Base-by-base conservation (phyloP, 495 filamentous ascomycete species). In the Neohortaea acidophila region DNA sequence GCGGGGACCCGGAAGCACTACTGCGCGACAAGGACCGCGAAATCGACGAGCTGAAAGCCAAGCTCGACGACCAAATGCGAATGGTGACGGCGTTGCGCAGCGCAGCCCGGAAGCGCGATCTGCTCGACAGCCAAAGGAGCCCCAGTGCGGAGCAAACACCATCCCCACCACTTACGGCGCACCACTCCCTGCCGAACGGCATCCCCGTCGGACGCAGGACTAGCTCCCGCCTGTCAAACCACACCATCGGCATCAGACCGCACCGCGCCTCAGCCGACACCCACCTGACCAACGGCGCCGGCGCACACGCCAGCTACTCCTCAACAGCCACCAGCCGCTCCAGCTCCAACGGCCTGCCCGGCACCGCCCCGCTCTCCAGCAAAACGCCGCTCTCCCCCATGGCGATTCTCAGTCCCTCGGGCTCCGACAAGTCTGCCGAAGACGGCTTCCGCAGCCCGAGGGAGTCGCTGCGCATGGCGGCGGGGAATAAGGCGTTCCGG, bases 41-140 rank as follows among this genome's bases (percentile, higher is more conserved):
- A 57, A 94, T 97, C 50, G 74, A 78, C 21, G 86, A 93, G 49
- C 72, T 97, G 21, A 72, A 84, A 11, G 79, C 84, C 17, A 75
- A 83, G 41, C 69, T 97, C 2, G 89, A 96, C 48, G 91, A 97
- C 60, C 94, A 96, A 52, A 86, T 94, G 52, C 73, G 77, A 12
- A 97, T 96, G 91, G 65, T 96, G 20, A 63, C 75, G 12, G 89
- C 89, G 0, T 66, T 96, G 30, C 75, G 85, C n/a, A 86, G 69
- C 34, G 84, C 86, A 6, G 75, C 84, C 13, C 69, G 85, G 24
- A 89, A 92, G 43, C 70, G 89, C 21, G 89, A 96, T 32, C 67
- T 77, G 14, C 85, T 87, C n/a, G 82, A 78, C 28, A 46, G 12
- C 6, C 35, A 36, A 1, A 41, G 29, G 13, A 33, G 27, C 26